Conservation (phyloP, 345 rosid genomes). For the Physaria fendleri region DNA sequence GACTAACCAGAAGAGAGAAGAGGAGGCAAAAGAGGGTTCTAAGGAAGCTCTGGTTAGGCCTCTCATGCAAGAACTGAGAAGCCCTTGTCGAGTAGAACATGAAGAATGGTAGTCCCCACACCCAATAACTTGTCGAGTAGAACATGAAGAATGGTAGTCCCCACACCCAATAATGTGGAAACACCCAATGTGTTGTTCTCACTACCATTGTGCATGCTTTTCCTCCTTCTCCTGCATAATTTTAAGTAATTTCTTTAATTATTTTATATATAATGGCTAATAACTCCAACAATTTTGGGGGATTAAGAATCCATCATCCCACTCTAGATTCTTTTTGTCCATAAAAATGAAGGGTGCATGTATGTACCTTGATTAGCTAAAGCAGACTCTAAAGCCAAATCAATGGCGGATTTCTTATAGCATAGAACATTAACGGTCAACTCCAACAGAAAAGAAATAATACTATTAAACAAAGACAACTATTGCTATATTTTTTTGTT, state of each 20-base stretch:
- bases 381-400: conserved; percentile 86
- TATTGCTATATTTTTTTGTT: too few species aligned
- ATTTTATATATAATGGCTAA: too few species aligned
- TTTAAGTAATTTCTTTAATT: neutral
- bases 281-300: too few species aligned
- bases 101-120: too few species aligned
- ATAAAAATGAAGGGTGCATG: too few species aligned
- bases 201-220: conserved; percentile 71
- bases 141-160: conserved; percentile 84
- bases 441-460: too few species aligned
- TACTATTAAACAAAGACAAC: too few species aligned
- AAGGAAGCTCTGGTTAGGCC: conserved; percentile 58
- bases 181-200: conserved; percentile 73
- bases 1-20: conserved; percentile 55
- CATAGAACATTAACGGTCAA: too few species aligned
- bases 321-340: too few species aligned
- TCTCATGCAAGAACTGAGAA: conserved; percentile 74
- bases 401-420: conserved; percentile 85
- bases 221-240: conserved; percentile 45
- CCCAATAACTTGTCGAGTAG: conserved; percentile 85
- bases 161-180: conserved; percentile 86
- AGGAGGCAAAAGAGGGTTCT: conserved; percentile 46
- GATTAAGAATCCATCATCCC: too few species aligned
- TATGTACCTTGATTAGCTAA: conserved; percentile 82
- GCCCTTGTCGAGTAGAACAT: conserved; percentile 83